Conservation (phyloP, 306 rosid genomes). For the Prinsepia uniflora region DNA sequence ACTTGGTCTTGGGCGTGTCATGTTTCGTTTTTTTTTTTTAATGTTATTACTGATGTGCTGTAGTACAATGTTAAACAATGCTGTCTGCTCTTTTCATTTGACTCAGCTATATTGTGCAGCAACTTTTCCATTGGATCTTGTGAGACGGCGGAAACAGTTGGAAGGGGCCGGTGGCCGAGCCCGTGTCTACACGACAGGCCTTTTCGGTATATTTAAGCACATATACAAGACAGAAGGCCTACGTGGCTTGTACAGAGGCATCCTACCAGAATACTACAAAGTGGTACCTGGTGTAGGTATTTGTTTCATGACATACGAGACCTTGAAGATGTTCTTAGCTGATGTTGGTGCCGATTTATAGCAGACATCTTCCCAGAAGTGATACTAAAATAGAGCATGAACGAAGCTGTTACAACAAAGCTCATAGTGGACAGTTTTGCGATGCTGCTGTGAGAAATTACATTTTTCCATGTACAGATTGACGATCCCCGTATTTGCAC, state of each 20-base stretch:
- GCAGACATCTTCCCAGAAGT: slow-evolving; percentile 10
- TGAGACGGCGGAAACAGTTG: slow-evolving; percentile 91
- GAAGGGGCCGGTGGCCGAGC: slow-evolving; percentile 98
- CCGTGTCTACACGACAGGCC: slow-evolving; percentile 72
- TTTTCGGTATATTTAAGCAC: slow-evolving; percentile 67
- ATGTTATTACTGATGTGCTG: neutral
- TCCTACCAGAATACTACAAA: slow-evolving; percentile 93
- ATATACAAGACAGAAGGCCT: slow-evolving; percentile 76
- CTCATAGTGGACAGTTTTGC: slow-evolving; percentile 43
- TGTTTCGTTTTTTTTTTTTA: neutral
- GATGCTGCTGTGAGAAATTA: slow-evolving; percentile 34
- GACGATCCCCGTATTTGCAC: neutral
- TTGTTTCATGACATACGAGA: slow-evolving; percentile 96
- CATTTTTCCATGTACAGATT: slow-evolving; percentile 58
- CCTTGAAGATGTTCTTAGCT: slow-evolving; percentile 68
- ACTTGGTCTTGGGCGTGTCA: neutral
- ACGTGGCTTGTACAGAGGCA: slow-evolving; percentile 87
- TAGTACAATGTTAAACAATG: slow-evolving; percentile 5
- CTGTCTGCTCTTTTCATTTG: slow-evolving; percentile 28
- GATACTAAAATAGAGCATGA: neutral
- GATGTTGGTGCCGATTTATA: slow-evolving; percentile 39
- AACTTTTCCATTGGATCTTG: slow-evolving; percentile 96
- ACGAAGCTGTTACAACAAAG: slow-evolving; percentile 22
- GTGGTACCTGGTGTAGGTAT: slow-evolving; percentile 98
- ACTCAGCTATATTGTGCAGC: slow-evolving; percentile 55